Conservation (phyloP, 768 basidiomycete species). For the Zangia roseola region DNA sequence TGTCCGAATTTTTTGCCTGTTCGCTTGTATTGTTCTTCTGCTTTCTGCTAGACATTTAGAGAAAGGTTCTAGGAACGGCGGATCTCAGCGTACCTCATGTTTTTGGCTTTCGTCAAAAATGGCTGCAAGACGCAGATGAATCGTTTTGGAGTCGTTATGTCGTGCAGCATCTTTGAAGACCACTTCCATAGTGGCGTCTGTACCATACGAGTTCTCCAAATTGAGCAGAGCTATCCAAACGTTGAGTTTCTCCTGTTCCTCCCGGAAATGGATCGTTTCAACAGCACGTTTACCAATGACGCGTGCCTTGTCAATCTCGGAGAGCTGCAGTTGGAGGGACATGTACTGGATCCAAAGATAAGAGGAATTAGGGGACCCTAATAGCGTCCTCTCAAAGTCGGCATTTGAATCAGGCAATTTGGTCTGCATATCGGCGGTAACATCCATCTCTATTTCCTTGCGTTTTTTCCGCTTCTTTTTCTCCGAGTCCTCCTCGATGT, state of each 20-base stretch:
- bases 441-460: constrained; percentile 73
- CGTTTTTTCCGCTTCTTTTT: constrained; percentile 69
- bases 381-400: constrained; percentile 90
- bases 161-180: constrained; percentile 88
- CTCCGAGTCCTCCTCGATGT: constrained; percentile 21
- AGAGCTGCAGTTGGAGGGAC: constrained; percentile 97
- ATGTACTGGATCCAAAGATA: constrained; percentile 99
- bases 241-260: constrained; percentile 94
- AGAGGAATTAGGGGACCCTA: constrained; percentile 95
- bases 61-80: background rate
- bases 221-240: constrained; percentile 98
- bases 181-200: constrained; percentile 72
- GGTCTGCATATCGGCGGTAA: constrained; percentile 85
- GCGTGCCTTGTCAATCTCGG: constrained; percentile 93
- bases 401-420: constrained; percentile 86
- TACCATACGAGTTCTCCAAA: constrained; percentile 90
- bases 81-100: constrained; percentile 52
- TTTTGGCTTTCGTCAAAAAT: constrained; percentile 87
- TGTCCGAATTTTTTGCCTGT: constrained; percentile 93
- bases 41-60: constrained; percentile 54
- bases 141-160: constrained; percentile 89
- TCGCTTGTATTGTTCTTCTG: constrained; percentile 87
- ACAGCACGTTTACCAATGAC: constrained; percentile 84
- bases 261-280: constrained; percentile 87
- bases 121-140: constrained; percentile 80